phyloP scores from a whole-genome alignment of 331 rosid species.

The Malus hybrid region DNA sequence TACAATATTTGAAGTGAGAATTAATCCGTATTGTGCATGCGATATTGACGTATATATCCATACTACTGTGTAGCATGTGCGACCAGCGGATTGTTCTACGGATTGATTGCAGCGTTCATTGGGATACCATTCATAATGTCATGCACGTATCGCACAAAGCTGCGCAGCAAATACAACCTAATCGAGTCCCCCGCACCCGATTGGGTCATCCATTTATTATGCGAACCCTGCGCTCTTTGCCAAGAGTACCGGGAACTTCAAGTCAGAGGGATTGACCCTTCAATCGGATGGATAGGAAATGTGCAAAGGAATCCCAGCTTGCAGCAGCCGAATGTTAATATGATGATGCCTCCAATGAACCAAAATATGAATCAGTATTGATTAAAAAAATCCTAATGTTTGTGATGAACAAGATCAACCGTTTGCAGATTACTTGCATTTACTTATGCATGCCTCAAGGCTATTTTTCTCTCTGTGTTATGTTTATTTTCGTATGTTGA shows the following conservation, averaged over 20 bases:
- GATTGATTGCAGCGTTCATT: slow-evolving; percentile 1
- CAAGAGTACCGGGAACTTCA: slow-evolving; percentile 16
- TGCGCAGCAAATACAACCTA: slow-evolving; percentile 2
- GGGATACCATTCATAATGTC: slow-evolving; percentile 15
- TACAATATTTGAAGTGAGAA: too few species aligned
- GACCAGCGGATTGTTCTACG: slow-evolving; percentile 10
- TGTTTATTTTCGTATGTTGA: background rate
- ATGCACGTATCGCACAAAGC: slow-evolving; percentile 15
- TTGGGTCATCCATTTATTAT: slow-evolving; percentile 8
- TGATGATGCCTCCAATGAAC: slow-evolving; percentile 1
- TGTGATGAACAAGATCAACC: background rate
- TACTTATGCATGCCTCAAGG: background rate
- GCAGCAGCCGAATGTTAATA: background rate
- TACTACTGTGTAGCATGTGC: slow-evolving; percentile 4
- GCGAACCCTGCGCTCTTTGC: slow-evolving; percentile 7
- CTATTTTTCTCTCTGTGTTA: background rate
- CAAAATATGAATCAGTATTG: background rate
- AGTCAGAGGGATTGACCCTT: slow-evolving; percentile 9
- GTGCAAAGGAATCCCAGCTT: background rate
- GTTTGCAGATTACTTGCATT: background rate
- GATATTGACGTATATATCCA: too few species aligned
- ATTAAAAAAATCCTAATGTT: background rate
- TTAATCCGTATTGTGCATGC: too few species aligned
- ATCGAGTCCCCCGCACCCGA: slow-evolving; percentile 13
- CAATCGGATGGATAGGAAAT: slow-evolving; percentile 15